These are phyloP conservation scores for Somion occarium DNA, from an alignment of 1,284 basidiomycete species.

Conservation along the genomic window DNA sequence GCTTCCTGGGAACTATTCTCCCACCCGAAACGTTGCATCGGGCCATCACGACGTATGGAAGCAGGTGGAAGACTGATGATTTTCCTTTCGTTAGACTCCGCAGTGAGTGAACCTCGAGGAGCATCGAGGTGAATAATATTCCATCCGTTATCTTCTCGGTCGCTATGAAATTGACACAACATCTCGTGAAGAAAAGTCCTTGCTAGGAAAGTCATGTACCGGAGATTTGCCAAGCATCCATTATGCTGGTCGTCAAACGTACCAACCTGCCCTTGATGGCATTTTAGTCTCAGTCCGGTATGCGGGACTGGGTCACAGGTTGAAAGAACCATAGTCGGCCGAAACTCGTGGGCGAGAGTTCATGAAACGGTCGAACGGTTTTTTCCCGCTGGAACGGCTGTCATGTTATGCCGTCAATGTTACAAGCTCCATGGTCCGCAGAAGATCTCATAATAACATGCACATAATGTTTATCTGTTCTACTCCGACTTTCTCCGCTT, in stretches of 20 bases:
- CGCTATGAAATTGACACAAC: not conserved
- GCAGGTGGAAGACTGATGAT: not conserved
- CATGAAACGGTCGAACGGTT: not conserved
- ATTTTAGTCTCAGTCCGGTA: not conserved
- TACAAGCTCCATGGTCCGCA: too few relatives aligned
- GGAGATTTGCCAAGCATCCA: not conserved
- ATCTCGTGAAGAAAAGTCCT: not conserved
- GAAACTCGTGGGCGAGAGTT: not conserved
- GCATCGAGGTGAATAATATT: too few relatives aligned
- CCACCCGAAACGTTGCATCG: not conserved
- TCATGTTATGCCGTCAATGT: not conserved
- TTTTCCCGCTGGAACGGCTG: too few relatives aligned
- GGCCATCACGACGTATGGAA: not conserved
- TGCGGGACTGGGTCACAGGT: too few relatives aligned
- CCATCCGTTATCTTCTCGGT: not conserved
- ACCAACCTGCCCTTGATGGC: not conserved
- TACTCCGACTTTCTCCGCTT: not conserved
- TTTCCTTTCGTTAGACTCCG: not conserved
- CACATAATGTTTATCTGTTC: not conserved
- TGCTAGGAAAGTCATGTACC: not conserved
- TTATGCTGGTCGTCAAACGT: not conserved
- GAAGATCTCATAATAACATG: not conserved
- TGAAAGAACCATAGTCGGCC: not conserved
- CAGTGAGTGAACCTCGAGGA: too few relatives aligned
- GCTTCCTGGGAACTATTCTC: not conserved